Base-by-base conservation (phyloP, 192 early-diverging fungal genomes). In the Backusella liffmaniae region DNA sequence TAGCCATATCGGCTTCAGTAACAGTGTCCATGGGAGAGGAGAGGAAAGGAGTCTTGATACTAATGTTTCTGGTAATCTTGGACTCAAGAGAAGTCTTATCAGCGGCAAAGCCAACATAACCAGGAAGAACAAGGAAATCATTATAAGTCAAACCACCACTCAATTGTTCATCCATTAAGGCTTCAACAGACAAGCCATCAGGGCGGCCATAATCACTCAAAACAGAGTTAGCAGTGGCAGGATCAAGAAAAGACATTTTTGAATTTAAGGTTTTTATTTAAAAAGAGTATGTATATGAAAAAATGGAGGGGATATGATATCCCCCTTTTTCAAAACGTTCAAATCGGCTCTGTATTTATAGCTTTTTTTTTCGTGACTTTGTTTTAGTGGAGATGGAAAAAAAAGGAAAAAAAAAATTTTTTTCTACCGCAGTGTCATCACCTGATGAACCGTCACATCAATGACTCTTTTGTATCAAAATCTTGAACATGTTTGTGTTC, bases 1-100 rank as follows among this genome's bases (percentile, higher is more conserved):
- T 95, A 59, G 97, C 97, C 97, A 99, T 99, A 18, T 95, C 91
- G 21, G 94, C 88, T 86, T 99, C 96, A 37, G 97, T 98, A 35
- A 99, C 97, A 35, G 97, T 99, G 84, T 99, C 97, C 97, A 99
- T 99, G 71, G 96, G 97, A 71, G 92, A 93, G 34, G 95, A 97
- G 79, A 97, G 79, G 83, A 99, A 93, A 8, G 97, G 97, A 16
- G 95, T 94, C 86, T 94, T 95, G 87, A 99, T 88, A 71, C 88
- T 85, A 77, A 95, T 96, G 76, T 95, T 91, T 86, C 91, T 94
- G n/a, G 96, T 98, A 79, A 99, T 92, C 78, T 89, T 87, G 76
- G 92, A 93, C 76, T 94, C 94, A 66, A 96, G 89, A 70, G 86
- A 85, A 35, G 95, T 94, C 15, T 86, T 83, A 79, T 91, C 87